phyloP scores from a whole-genome alignment of 768 basidiomycete species.

The Scleroderma citrinum region DNA sequence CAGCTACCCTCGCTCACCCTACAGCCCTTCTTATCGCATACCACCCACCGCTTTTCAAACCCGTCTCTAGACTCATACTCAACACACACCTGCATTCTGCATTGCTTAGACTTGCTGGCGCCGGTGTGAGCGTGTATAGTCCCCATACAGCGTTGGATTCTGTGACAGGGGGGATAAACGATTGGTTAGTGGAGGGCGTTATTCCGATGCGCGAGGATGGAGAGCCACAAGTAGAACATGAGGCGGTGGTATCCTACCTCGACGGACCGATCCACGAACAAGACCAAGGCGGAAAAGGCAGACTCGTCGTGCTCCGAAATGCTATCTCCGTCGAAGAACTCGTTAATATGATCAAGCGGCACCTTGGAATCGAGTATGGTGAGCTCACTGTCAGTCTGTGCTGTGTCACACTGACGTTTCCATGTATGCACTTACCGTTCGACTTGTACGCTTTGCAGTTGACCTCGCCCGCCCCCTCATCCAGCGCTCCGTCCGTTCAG shows the following conservation, averaged over 20 bases:
- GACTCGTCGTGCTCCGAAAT: constrained; percentile 56
- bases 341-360: constrained; percentile 62
- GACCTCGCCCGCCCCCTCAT: constrained; percentile 56
- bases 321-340: constrained; percentile 56
- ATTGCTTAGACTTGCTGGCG: constrained; percentile 71
- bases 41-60: constrained; percentile 80
- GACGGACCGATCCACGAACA: constrained; percentile 31
- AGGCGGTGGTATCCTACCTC: constrained; percentile 24
- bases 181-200: constrained; percentile 70
- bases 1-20: constrained; percentile 57
- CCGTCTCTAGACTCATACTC: constrained; percentile 70
- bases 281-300: constrained; percentile 58
- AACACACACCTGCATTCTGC: constrained; percentile 73
- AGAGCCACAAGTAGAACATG: not conserved
- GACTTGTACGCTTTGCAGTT: too few species aligned
- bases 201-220: constrained; percentile 28
- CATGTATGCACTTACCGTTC: too few species aligned
- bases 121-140: constrained; percentile 79
- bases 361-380: constrained; percentile 59
- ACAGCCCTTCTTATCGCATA: constrained; percentile 73
- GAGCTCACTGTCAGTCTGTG: constrained; percentile 2
- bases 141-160: constrained; percentile 88
- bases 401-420: not conserved
- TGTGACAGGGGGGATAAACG: constrained; percentile 83
- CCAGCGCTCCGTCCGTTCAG: constrained; percentile 39